phyloP scores from a whole-genome alignment of 208 protist genomes.

The Trichomonas vaginalis region DNA sequence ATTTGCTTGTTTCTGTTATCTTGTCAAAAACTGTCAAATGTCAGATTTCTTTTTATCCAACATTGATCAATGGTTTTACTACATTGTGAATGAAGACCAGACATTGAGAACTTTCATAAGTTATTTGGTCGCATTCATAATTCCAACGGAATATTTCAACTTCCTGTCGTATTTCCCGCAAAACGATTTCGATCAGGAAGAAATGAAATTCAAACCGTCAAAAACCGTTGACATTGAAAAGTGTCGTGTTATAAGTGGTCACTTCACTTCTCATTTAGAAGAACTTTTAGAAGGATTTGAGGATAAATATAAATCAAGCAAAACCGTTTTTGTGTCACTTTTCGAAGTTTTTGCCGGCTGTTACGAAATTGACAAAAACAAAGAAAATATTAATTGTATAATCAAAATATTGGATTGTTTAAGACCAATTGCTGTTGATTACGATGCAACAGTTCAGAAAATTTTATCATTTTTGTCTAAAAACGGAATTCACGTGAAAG shows the following conservation, averaged over 20 bases:
- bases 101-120: neutral
- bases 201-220: neutral
- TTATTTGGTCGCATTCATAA: neutral
- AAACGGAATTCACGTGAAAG: neutral
- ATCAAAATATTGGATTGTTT: neutral
- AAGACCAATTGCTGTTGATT: neutral
- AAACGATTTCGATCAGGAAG: neutral
- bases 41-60: neutral
- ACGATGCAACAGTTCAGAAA: neutral
- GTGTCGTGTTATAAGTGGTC: too few species aligned
- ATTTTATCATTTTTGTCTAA: neutral
- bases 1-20: neutral
- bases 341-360: neutral
- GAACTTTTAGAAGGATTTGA: neutral
- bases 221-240: too few species aligned
- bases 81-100: neutral
- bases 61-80: neutral
- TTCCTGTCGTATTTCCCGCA: neutral
- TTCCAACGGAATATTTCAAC: neutral
- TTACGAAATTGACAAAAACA: neutral
- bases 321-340: neutral
- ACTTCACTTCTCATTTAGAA: too few species aligned
- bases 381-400: neutral
- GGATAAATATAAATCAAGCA: neutral
- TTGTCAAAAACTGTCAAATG: neutral